Conservation (phyloP, 2,329 filamentous ascomycete species). For the Phialemoniopsis sp. region DNA sequence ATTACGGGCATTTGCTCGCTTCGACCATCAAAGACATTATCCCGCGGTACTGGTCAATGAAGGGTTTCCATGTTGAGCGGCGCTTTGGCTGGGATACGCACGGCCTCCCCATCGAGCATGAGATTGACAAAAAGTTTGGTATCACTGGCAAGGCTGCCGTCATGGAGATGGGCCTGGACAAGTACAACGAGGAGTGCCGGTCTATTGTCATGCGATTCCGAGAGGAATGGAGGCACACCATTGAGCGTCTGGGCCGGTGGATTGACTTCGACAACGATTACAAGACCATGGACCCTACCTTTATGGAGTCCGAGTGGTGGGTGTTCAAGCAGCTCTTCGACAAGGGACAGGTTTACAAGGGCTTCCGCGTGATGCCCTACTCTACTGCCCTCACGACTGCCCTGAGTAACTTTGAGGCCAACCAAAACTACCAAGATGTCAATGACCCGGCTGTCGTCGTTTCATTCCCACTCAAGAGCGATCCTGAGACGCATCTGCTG, state of each 20-base stretch:
- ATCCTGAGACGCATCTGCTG: conserved; percentile 70
- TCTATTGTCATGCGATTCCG: conserved; percentile 92
- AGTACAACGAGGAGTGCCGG: conserved; percentile 88
- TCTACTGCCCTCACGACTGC: conserved; percentile 87
- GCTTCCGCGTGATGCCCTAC: conserved; percentile 91
- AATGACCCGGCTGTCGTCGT: conserved; percentile 89
- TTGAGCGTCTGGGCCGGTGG: conserved; percentile 88
- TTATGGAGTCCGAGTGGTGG: conserved; percentile 98
- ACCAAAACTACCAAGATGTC: conserved; percentile 91
- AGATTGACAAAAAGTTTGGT: conserved; percentile 95
- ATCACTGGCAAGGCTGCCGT: conserved; percentile 80
- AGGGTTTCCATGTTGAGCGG: conserved; percentile 86
- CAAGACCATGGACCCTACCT: conserved; percentile 94
- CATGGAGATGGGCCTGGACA: conserved; percentile 75
- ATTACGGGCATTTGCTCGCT: conserved; percentile 72
- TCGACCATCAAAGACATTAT: conserved; percentile 98
- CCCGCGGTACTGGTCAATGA: conserved; percentile 96
- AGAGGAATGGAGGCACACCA: conserved; percentile 80
- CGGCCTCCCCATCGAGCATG: conserved; percentile 90
- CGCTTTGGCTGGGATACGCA: conserved; percentile 95
- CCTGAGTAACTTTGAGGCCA: conserved; percentile 88
- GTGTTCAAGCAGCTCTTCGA: conserved; percentile 91
- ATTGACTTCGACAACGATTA: conserved; percentile 98
- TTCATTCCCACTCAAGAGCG: conserved; percentile 76
- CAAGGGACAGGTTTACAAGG: conserved; percentile 85